Percentiles rank a stretch among this genome's conserved stretches.
Conservation (phyloP, 2,329 filamentous ascomycete genomes). For the Cladorrhinum sp. region DNA sequence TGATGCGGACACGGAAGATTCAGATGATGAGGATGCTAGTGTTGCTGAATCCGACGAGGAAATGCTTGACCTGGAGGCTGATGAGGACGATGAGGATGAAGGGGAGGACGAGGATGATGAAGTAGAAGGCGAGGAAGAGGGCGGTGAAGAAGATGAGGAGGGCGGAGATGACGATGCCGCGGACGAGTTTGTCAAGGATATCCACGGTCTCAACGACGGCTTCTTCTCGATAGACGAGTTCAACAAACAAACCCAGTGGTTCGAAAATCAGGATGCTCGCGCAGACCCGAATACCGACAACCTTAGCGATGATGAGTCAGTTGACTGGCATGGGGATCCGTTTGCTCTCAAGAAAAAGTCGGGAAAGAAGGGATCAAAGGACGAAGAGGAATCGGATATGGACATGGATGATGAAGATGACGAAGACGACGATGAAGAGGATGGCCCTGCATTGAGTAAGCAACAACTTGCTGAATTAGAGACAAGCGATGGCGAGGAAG, state of each 20-base stretch:
- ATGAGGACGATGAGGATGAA: slow-evolving; percentile 39
- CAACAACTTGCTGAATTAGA: slow-evolving; percentile 71
- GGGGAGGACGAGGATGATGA: slow-evolving; percentile 36
- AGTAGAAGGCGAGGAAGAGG: slow-evolving; percentile 34
- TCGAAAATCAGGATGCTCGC: slow-evolving; percentile 79
- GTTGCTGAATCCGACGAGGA: slow-evolving; percentile 27
- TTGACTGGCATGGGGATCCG: slow-evolving; percentile 85
- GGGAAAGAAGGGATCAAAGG: slow-evolving; percentile 30
- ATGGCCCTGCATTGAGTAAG: slow-evolving; percentile 84
- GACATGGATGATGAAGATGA: slow-evolving; percentile 34
- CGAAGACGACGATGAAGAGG: slow-evolving; percentile 54
- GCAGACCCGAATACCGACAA: slow-evolving; percentile 72
- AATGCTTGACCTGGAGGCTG: slow-evolving; percentile 44
- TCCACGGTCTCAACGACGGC: slow-evolving; percentile 86
- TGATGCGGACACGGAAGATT: slow-evolving; percentile 25
- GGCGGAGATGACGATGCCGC: slow-evolving; percentile 47
- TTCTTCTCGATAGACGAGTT: slow-evolving; percentile 98
- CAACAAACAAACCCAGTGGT: slow-evolving; percentile 86
- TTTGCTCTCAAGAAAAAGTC: slow-evolving; percentile 40
- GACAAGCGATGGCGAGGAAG: slow-evolving; percentile 55
- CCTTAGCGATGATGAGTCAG: slow-evolving; percentile 77
- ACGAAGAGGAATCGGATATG: slow-evolving; percentile 31
- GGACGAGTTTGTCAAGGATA: slow-evolving; percentile 65
- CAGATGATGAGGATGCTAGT: slow-evolving; percentile 24
- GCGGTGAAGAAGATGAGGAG: slow-evolving; percentile 40